phyloP scores from a whole-genome alignment of 495 filamentous ascomycete species.

The Podospora australis region DNA sequence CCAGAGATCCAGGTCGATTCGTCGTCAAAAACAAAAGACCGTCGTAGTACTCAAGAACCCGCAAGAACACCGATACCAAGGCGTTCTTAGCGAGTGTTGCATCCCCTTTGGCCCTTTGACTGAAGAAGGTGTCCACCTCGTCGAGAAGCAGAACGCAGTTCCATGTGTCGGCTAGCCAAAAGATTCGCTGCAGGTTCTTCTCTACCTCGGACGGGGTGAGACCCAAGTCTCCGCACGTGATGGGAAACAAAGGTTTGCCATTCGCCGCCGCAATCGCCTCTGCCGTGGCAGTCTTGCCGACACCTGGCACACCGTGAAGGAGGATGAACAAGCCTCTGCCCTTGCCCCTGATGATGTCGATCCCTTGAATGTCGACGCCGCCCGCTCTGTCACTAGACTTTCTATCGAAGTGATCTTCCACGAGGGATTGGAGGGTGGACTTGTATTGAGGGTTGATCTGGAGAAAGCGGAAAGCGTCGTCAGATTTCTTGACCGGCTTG shows the following conservation, averaged over 20 bases:
- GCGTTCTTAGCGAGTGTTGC: constrained; percentile 39
- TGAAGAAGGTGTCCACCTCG: constrained; percentile 52
- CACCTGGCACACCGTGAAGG: constrained; percentile 51
- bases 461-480: constrained; percentile 44
- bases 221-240: constrained; percentile 52
- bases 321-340: constrained; percentile 48
- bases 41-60: constrained; percentile 51
- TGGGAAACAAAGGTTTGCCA: constrained; percentile 45
- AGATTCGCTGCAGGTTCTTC: constrained; percentile 38
- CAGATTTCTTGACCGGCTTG: constrained; percentile 31
- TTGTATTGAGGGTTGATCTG: constrained; percentile 48
- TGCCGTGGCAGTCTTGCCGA: constrained; percentile 57
- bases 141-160: constrained; percentile 47
- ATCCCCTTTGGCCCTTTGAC: constrained; percentile 37
- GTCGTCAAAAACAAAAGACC: constrained; percentile 53
- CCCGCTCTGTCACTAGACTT: constrained; percentile 37
- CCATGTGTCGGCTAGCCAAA: constrained; percentile 45
- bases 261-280: constrained; percentile 45
- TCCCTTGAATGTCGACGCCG: constrained; percentile 36
- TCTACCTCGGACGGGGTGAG: constrained; percentile 33
- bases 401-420: constrained; percentile 38
- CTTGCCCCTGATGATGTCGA: constrained; percentile 52
- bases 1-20: constrained; percentile 46
- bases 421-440: constrained; percentile 45
- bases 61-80: constrained; percentile 49